Percentiles rank a stretch among this genome's conserved stretches.
Conservation (phyloP, 352 stramenopile genomes). For the Globisporangium recalcitrans region DNA sequence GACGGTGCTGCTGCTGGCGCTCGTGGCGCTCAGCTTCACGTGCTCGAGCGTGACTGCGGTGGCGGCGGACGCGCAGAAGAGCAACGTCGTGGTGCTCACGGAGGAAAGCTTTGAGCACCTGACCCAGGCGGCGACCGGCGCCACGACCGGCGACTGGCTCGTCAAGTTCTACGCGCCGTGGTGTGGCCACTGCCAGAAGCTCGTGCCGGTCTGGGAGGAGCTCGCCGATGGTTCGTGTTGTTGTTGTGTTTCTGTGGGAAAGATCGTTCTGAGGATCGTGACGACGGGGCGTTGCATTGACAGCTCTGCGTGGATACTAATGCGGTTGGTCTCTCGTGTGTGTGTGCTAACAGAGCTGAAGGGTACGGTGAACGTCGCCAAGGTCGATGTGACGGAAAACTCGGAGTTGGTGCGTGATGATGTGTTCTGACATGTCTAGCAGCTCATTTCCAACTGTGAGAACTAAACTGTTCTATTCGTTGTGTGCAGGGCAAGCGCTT, state of each 20-base stretch:
- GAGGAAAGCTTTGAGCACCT: conserved; percentile 84
- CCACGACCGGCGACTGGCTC: conserved; percentile 90
- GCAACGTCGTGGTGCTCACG: conserved; percentile 61
- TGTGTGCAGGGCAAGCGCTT: conserved; percentile 71
- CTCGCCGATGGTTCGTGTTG: conserved; percentile 46
- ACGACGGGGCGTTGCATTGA: neutral
- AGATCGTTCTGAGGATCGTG: neutral
- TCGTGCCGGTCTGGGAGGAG: conserved; percentile 71
- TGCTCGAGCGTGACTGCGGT: neutral
- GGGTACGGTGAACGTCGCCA: conserved; percentile 86
- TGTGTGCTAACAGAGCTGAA: conserved; percentile 51
- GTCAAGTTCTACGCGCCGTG: conserved; percentile 82
- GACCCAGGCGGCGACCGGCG: conserved; percentile 86
- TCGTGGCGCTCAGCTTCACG: conserved; percentile 23
- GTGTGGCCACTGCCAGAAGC: conserved; percentile 59
- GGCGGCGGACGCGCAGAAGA: conserved; percentile 19
- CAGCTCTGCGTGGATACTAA: neutral
- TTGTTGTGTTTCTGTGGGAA: neutral
- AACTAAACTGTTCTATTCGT: no score
- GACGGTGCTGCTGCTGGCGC: conserved; percentile 13
- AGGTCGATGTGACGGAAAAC: conserved; percentile 86
- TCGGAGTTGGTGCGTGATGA: conserved; percentile 31
- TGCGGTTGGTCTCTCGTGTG: neutral
- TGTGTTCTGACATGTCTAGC: neutral
- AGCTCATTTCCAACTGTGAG: neutral